These are phyloP conservation scores for Begonia peltatifolia DNA, from an alignment of 306 rosid genomes.

Conservation along the genomic window DNA sequence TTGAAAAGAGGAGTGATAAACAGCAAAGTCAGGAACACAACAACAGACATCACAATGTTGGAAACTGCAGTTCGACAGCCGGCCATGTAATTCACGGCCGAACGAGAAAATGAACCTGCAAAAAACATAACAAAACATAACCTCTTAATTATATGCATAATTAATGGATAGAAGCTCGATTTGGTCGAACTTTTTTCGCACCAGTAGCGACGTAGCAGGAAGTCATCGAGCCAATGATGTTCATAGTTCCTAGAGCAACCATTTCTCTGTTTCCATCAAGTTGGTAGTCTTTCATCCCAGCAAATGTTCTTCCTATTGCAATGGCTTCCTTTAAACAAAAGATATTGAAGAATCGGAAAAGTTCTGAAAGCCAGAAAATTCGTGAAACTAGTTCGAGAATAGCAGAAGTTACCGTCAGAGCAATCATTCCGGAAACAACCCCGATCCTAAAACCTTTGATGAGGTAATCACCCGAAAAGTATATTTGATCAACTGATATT, in stretches of 20 bases:
- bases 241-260: constrained; percentile 93
- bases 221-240: constrained; percentile 83
- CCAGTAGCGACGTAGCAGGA: constrained; percentile 90
- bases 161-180: too few species aligned
- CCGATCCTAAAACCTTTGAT: constrained; percentile 72
- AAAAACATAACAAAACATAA: neutral
- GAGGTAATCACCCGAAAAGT: constrained; percentile 53
- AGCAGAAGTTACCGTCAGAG: constrained; percentile 43
- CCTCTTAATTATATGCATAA: too few species aligned
- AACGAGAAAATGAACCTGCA: constrained; percentile 93
- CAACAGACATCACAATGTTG: constrained; percentile 73
- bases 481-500: constrained; percentile 49
- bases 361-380: neutral
- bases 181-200: constrained; percentile 11
- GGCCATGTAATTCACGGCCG: constrained; percentile 86
- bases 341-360: neutral
- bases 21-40: constrained; percentile 64
- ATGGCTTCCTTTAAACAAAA: constrained; percentile 57
- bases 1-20: constrained; percentile 85
- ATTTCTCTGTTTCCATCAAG: constrained; percentile 94
- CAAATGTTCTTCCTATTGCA: constrained; percentile 97
- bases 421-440: constrained; percentile 71
- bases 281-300: constrained; percentile 89
- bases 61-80: constrained; percentile 90
- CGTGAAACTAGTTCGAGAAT: neutral